These are phyloP conservation scores for Phytophthora cryptogea DNA, from an alignment of 352 stramenopile genomes.

Conservation along the genomic window DNA sequence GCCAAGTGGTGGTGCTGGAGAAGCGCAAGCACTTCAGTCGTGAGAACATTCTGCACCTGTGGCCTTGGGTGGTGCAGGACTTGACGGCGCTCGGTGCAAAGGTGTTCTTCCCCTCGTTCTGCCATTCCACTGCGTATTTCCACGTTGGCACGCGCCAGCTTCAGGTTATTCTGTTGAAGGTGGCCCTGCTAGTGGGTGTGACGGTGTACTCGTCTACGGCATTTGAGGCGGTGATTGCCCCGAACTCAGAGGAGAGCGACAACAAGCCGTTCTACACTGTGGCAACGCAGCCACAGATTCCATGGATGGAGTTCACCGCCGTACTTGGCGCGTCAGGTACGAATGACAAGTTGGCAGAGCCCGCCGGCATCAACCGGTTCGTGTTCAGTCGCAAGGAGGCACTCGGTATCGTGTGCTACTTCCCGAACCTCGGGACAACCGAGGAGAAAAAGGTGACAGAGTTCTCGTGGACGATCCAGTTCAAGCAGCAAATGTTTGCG, in stretches of 20 bases:
- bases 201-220: conserved; percentile 65
- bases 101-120: conserved; percentile 83
- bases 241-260: conserved; percentile 56
- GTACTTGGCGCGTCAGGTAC: conserved; percentile 69
- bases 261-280: conserved; percentile 75
- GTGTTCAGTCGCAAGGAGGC: conserved; percentile 83
- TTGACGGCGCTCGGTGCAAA: conserved; percentile 81
- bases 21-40: conserved; percentile 84
- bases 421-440: conserved; percentile 68
- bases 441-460: conserved; percentile 81
- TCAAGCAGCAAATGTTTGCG: conserved; percentile 85
- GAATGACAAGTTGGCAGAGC: conserved; percentile 66
- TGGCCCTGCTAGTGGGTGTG: conserved; percentile 73
- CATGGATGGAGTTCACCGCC: conserved; percentile 78
- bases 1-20: conserved; percentile 77
- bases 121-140: conserved; percentile 83
- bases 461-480: conserved; percentile 88
- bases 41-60: conserved; percentile 87
- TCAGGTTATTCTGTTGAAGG: conserved; percentile 85
- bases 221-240: conserved; percentile 60
- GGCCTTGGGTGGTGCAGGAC: conserved; percentile 84
- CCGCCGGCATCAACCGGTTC: conserved; percentile 76
- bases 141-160: conserved; percentile 86
- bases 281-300: conserved; percentile 74
- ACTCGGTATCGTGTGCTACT: conserved; percentile 84